Evolutionary conservation across 2,329 filamentous ascomycete species (phyloP).

Genomic region (Fusarium sp.): DNA sequence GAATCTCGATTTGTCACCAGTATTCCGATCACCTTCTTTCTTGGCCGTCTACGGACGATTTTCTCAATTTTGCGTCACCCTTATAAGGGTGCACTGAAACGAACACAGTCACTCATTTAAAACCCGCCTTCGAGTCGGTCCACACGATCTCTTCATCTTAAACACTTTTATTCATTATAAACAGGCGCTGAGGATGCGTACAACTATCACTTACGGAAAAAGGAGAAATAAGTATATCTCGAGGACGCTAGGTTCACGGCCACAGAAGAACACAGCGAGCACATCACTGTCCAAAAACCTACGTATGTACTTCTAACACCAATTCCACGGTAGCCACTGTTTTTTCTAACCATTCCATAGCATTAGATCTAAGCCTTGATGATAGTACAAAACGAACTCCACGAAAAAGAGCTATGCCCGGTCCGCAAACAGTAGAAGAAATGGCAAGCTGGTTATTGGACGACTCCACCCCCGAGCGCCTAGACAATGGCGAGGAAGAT

Average conservation of each 20-base stretch:
- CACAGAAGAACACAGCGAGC: conserved; percentile 37
- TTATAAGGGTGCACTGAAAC: neutral
- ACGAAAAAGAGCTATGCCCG: conserved; percentile 19
- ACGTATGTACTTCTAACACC: conserved; percentile 26
- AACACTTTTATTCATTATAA: neutral
- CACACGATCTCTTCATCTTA: neutral
- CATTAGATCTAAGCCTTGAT: neutral
- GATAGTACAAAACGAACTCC: conserved; percentile 16
- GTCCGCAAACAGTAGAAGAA: conserved; percentile 38
- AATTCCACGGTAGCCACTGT: neutral
- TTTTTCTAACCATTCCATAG: conserved; percentile 2
- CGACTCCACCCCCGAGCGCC: conserved; percentile 32
- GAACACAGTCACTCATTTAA: neutral
- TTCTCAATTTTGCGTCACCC: conserved; percentile 10
- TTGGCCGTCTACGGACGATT: neutral
- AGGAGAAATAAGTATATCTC: conserved; percentile 47
- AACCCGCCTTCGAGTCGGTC: neutral
- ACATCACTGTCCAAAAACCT: conserved; percentile 27
- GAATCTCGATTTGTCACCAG: neutral
- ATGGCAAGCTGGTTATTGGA: conserved; percentile 50
- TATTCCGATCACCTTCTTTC: neutral
- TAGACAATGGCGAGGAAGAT: conserved; percentile 7
- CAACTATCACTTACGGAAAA: conserved; percentile 47
- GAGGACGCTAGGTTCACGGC: conserved; percentile 44
- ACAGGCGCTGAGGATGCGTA: conserved; percentile 37